Base-by-base conservation (phyloP, 345 rosid species). In the Camelina neglecta region DNA sequence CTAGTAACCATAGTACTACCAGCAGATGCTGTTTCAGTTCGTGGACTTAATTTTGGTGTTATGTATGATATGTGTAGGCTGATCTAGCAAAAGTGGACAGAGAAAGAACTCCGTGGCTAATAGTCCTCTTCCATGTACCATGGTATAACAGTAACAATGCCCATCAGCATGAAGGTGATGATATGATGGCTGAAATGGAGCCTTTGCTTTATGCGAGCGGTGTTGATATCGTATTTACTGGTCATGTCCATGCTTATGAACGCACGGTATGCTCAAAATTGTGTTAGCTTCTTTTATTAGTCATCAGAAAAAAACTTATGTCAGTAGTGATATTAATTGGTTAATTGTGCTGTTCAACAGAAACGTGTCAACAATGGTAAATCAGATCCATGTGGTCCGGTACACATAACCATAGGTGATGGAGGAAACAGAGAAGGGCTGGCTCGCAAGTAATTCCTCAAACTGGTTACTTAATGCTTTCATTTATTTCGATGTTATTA, bases 231-330 rank as follows among this genome's bases (percentile, higher is more conserved):
- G 80, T 90, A 39, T 73, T 95, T 20, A 82, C 97, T 39, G 99
- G 99, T 13, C 97, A 92, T 69, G 98, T 95, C 45, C 99, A 95
- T 87, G 97, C 99, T 74, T 95, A 95, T 65, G 99, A 95, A 83
- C 92, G 93, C 71, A 63, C 93, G 72, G 99, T 95, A 84, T 67
- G 85, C 11, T 60, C 26, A 54, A 54, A 59, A 13, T 11, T 49
- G 4, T 48, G 49, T 24, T 42, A 33, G 38, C 69, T 67, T 60
- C 29, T 16, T 7, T 48, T 58, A 2, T n/a, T 38, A 16, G 26
- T 39, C 36, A 8, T 48, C 62, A 65, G 45, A 13, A 45, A 15
- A 15, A 15, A 7, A 18, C 18, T 23, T 1, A 74, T 42, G 35
- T 57, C 33, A 58, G 9, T 8, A 60, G 2, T 80, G 71, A 59